A percentile compares a stretch with the other conserved stretches of the same genome.
Evolutionary conservation across 441 rosid species (phyloP).

Genomic region (Biscutella laevigata): DNA sequence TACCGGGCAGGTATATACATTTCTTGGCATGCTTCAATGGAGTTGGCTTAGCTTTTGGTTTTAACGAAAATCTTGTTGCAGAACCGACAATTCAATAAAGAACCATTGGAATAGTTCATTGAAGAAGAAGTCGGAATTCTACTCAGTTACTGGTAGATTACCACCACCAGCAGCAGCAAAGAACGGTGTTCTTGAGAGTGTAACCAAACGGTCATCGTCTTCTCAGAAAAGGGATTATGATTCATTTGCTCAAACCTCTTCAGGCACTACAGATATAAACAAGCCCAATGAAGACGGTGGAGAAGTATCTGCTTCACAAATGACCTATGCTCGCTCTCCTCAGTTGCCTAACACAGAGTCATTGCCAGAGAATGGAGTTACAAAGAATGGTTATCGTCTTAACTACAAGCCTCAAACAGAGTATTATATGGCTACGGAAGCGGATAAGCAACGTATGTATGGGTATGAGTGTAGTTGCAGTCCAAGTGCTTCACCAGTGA

Average conservation of each 20-base stretch:
- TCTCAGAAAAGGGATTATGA: constrained; percentile 39
- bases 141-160: constrained; percentile 57
- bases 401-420: constrained; percentile 26
- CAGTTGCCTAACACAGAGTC: constrained; percentile 23
- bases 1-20: constrained; percentile 79
- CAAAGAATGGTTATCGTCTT: constrained; percentile 26
- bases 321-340: constrained; percentile 38
- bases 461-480: constrained; percentile 36
- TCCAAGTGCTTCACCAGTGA: constrained; percentile 47
- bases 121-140: constrained; percentile 85
- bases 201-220: constrained; percentile 26
- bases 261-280: constrained; percentile 36
- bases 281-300: constrained; percentile 42
- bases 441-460: constrained; percentile 27
- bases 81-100: constrained; percentile 93
- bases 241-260: constrained; percentile 45
- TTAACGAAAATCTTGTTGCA: constrained; percentile 30
- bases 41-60: neutral
- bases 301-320: constrained; percentile 44
- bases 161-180: constrained; percentile 62
- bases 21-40: neutral
- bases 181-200: constrained; percentile 36
- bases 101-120: constrained; percentile 98
- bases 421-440: constrained; percentile 28
- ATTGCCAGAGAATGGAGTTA: constrained; percentile 25